These are phyloP conservation scores for Flaveria robusta DNA, from an alignment of 129 eudicot genomes.

Conservation along the genomic window DNA sequence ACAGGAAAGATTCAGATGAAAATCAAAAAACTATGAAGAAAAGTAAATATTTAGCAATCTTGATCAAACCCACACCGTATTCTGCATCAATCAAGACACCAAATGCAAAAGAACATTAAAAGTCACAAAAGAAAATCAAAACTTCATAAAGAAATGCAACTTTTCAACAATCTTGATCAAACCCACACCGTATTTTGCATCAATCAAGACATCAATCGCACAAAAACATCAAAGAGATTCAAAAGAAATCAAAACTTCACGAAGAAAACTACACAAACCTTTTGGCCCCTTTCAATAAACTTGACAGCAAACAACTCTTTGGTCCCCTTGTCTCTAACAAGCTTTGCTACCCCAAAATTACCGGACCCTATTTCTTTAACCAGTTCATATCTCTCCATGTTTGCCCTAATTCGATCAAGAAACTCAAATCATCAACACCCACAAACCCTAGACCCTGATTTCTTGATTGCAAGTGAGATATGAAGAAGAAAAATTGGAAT, in stretches of 20 bases:
- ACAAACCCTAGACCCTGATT: constrained; percentile 9
- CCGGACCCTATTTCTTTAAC: constrained; percentile 74
- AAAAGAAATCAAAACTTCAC: neutral
- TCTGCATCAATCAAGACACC: neutral
- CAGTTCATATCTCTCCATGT: constrained; percentile 65
- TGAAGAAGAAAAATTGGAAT: constrained; percentile 17
- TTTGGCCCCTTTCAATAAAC: constrained; percentile 65
- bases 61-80: constrained; percentile 6
- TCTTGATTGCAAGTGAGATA: neutral
- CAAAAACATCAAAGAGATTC: neutral
- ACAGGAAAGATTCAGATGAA: neutral
- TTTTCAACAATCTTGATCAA: constrained; percentile 1
- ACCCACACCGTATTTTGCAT: neutral
- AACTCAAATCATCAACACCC: constrained; percentile 28
- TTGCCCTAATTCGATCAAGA: constrained; percentile 23
- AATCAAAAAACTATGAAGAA: neutral
- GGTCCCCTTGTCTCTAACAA: constrained; percentile 56
- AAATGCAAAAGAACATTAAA: constrained; percentile 8
- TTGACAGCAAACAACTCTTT: constrained; percentile 65
- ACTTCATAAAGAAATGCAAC: neutral
- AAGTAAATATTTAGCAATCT: neutral
- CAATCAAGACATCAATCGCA: constrained; percentile 13
- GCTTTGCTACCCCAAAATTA: constrained; percentile 78
- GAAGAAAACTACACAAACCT: constrained; percentile 36
- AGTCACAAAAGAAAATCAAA: neutral